Evolutionary conservation across 345 rosid species (phyloP).

Genomic region (Gossypium turneri): DNA sequence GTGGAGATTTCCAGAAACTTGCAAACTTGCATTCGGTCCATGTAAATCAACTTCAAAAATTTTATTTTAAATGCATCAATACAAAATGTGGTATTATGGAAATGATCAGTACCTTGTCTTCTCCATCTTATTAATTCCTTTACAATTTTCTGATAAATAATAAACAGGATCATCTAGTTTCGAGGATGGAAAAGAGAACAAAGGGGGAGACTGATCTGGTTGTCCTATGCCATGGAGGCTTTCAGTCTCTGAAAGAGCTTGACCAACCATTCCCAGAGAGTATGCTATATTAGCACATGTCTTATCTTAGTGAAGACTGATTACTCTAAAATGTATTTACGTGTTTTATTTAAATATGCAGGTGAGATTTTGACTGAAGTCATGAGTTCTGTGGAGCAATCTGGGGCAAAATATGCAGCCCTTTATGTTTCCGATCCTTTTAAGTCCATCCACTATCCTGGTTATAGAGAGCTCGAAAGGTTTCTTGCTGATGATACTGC

Average conservation of each 20-base stretch:
- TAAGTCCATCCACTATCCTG: constrained; percentile 48
- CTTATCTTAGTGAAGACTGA: constrained; percentile 5
- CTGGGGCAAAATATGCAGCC: constrained; percentile 63
- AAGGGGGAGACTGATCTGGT: constrained; percentile 66
- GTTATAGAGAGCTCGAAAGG: constrained; percentile 60
- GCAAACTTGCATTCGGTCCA: constrained; percentile 53
- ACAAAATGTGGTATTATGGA: not conserved
- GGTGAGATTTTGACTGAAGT: constrained; percentile 66
- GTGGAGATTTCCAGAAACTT: constrained; percentile 57
- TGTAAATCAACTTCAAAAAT: constrained; percentile 34
- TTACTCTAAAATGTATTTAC: constrained; percentile 9
- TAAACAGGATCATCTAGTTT: constrained; percentile 62
- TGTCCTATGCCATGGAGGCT: constrained; percentile 59
- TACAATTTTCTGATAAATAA: constrained; percentile 14
- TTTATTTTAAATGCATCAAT: not conserved
- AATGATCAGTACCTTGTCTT: not conserved
- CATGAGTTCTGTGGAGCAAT: constrained; percentile 55
- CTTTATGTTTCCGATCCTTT: constrained; percentile 80
- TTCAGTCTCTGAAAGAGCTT: constrained; percentile 34
- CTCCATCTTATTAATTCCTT: not conserved
- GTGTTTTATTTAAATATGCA: constrained; percentile 28
- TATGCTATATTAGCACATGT: constrained; percentile 27
- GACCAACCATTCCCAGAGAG: constrained; percentile 52
- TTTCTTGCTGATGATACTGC: constrained; percentile 66
- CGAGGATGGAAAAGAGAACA: constrained; percentile 54